phyloP scores from a whole-genome alignment of 2,329 filamentous ascomycete species.

The Pseudogymnoascus verrucosus region DNA sequence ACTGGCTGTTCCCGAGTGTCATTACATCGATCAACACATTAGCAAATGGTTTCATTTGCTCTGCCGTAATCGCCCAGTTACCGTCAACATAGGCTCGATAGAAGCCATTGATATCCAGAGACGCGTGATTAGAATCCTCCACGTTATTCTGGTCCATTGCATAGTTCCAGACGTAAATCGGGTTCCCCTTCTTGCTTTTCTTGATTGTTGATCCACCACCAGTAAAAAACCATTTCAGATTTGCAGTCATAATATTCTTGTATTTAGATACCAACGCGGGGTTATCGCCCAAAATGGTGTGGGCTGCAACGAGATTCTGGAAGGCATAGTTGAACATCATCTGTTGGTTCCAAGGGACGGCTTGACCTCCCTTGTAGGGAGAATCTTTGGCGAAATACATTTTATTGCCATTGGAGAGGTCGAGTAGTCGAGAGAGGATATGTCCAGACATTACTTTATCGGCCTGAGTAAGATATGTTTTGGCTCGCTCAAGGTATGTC shows the following conservation, averaged over 20 bases:
- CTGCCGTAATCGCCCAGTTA: constrained; percentile 14
- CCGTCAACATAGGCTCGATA: constrained; percentile 15
- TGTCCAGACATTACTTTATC: neutral
- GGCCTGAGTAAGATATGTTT: neutral
- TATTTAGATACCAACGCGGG: constrained; percentile 9
- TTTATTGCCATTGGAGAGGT: constrained; percentile 15
- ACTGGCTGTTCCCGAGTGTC: constrained; percentile 14
- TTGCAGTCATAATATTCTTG: neutral
- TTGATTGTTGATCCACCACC: neutral
- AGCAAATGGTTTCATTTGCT: constrained; percentile 18
- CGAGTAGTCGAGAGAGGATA: neutral
- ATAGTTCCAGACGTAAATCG: constrained; percentile 18
- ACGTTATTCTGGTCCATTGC: constrained; percentile 13
- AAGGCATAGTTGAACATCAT: constrained; percentile 22
- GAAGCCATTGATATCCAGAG: constrained; percentile 18
- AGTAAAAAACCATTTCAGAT: neutral
- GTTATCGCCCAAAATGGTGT: constrained; percentile 17
- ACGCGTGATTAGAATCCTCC: constrained; percentile 19
- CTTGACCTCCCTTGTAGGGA: constrained; percentile 16
- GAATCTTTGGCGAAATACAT: constrained; percentile 20
- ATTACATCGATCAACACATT: constrained; percentile 20
- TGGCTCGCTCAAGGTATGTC: neutral
- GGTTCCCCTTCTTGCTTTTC: constrained; percentile 13
- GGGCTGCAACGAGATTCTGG: constrained; percentile 16
- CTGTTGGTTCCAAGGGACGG: constrained; percentile 21